Evolutionary conservation across 257 asterid genomes (phyloP).

Genomic region (Solanum sejunctum): DNA sequence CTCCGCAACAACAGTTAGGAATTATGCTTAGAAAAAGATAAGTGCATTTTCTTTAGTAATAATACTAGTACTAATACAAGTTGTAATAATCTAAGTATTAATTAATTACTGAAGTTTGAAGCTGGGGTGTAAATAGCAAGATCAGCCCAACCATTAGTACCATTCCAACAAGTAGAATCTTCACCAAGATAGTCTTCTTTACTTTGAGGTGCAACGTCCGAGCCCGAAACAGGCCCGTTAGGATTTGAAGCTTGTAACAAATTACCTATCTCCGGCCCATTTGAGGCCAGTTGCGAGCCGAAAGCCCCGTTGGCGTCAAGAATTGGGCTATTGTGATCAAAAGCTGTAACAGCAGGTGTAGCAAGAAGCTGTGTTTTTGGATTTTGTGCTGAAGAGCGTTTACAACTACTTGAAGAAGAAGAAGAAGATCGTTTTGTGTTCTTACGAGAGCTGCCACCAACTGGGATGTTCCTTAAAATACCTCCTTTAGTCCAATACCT

Average conservation of each 20-base stretch:
- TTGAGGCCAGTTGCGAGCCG: slow-evolving; percentile 33
- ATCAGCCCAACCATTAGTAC: slow-evolving; percentile 51
- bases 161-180: slow-evolving; percentile 27
- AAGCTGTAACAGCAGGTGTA: neutral
- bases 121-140: slow-evolving; percentile 58
- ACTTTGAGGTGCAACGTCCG: slow-evolving; percentile 3
- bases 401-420: slow-evolving; percentile 10
- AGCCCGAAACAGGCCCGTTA: neutral
- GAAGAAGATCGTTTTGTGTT: slow-evolving; percentile 40
- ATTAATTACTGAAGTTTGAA: slow-evolving; percentile 21
- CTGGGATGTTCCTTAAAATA: slow-evolving; percentile 69
- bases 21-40: neutral
- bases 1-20: neutral
- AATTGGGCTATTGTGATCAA: slow-evolving; percentile 3
- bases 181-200: slow-evolving; percentile 17
- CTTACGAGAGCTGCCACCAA: slow-evolving; percentile 76
- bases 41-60: neutral
- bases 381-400: slow-evolving; percentile 2
- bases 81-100: neutral
- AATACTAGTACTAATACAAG: neutral
- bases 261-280: slow-evolving; percentile 34
- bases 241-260: slow-evolving; percentile 22
- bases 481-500: slow-evolving; percentile 96
- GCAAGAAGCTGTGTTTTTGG: slow-evolving; percentile 18
- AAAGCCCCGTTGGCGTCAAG: slow-evolving; percentile 23